Base-by-base conservation (phyloP, 805 yeast species). In the Candida boleticola region DNA sequence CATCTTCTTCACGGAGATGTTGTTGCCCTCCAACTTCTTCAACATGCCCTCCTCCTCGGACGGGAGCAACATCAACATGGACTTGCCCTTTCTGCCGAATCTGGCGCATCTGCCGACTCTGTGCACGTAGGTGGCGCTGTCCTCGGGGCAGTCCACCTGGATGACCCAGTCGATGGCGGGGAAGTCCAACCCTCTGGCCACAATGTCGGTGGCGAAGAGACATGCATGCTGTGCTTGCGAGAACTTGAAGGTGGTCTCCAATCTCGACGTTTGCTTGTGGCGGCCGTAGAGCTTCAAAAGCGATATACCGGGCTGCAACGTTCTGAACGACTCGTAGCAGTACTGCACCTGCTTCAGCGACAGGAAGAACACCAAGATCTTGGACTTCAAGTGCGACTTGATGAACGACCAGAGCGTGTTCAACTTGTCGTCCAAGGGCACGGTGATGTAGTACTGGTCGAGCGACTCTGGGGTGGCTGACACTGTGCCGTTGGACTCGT, bases 151-250 rank as follows among this genome's bases (percentile, higher is more conserved):
- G 58, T 89, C 97, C 1, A 88, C 74, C 60, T 89, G 97, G 6
- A 89, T 71, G n/a, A 89, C 96, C 97, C 97, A 89, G 57, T 89
- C 95, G 38, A 89, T 86, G 4, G 90, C 86, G 0, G 97, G 96
- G 63, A 89, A 88, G 61, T 89, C 97, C 31, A 89, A 76, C 14
- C 97, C 97, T 59, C 97, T 72, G 1, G 97, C 96, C 10, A 88
- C 96, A 35, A 89, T 83, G 64, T 89, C 97, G 0, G 97, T 89
- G 0, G 96, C 93, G 56, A 89, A 81, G 37, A 89, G 66, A 66
- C 96, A 88, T 13, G 87, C 86, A 41, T 85, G 79, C 50, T 84
- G 85, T 2, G 95, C 82, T 43, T 82, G 78, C 7, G 89, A 77
- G 60, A 88, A 89, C 61, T 85, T 85, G 42, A 74, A 72, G 1